Conservation (phyloP, 192 early-diverging fungal species). For the Funneliformis geosporum region DNA sequence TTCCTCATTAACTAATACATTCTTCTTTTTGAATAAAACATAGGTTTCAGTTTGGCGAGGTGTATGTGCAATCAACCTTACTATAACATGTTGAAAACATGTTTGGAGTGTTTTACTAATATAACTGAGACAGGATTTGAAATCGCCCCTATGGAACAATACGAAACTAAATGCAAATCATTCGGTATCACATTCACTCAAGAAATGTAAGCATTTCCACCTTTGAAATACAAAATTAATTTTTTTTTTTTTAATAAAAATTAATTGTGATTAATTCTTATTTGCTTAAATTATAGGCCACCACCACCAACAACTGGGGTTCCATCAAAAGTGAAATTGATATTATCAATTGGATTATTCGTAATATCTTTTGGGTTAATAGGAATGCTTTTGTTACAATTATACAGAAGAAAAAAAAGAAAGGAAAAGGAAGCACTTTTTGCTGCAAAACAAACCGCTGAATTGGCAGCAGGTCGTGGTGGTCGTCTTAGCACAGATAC, state of each 20-base stretch:
- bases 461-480: too few species aligned
- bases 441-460: background rate
- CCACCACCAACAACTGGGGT: background rate
- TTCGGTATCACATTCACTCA: background rate
- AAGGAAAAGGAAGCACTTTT: background rate
- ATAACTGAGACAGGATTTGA: background rate
- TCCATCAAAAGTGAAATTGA: background rate
- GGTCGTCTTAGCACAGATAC: too few species aligned
- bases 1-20: background rate
- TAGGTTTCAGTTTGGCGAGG: background rate
- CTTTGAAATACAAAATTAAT: background rate
- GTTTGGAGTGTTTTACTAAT: background rate
- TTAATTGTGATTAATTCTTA: background rate
- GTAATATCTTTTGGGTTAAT: background rate
- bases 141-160: background rate
- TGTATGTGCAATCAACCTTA: background rate
- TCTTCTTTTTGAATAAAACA: background rate
- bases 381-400: background rate
- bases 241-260: background rate
- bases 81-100: background rate
- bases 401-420: background rate
- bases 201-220: background rate
- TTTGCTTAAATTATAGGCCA: background rate
- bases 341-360: background rate
- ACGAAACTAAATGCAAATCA: background rate